A percentile compares a stretch with the other conserved stretches of the same genome.
phyloP scores from a whole-genome alignment of 768 basidiomycete genomes.

The Cystofilobasidium capitatum region DNA sequence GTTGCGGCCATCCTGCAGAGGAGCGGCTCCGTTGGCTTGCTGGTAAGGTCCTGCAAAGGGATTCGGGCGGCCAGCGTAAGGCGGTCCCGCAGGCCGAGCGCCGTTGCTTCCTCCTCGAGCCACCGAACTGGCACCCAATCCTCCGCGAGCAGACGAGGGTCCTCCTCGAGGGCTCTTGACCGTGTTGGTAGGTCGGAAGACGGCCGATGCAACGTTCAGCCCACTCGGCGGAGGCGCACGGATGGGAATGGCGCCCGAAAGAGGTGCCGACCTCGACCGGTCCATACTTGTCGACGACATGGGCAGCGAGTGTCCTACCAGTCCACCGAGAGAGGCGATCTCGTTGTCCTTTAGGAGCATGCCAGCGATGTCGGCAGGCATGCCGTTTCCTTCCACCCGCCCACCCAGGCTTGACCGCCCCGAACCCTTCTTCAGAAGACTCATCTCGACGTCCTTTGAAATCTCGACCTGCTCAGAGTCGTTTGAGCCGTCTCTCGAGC shows the following conservation, averaged over 20 bases:
- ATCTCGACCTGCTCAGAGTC: conserved; percentile 19
- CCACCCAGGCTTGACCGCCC: background rate
- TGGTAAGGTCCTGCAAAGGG: conserved; percentile 16
- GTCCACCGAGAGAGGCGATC: background rate
- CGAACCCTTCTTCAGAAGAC: conserved; percentile 8
- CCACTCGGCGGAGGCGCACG: background rate
- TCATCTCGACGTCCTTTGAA: conserved; percentile 22
- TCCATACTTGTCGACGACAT: background rate
- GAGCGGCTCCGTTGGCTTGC: background rate
- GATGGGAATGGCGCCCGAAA: background rate
- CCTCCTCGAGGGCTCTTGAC: conserved; percentile 7
- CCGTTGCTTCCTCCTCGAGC: background rate
- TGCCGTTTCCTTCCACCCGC: background rate
- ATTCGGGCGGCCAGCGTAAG: conserved; percentile 6
- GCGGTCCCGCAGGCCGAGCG: background rate
- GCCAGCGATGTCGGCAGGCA: background rate
- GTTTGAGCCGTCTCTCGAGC: background rate
- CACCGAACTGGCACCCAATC: background rate
- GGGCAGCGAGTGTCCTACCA: background rate
- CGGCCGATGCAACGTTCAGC: background rate
- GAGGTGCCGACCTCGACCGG: background rate
- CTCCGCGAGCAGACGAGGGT: background rate
- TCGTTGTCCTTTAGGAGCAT: background rate
- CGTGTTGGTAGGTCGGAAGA: background rate
- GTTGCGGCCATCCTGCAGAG: background rate